Conservation (phyloP, 208 protist species). For the Porcisia deanei region DNA sequence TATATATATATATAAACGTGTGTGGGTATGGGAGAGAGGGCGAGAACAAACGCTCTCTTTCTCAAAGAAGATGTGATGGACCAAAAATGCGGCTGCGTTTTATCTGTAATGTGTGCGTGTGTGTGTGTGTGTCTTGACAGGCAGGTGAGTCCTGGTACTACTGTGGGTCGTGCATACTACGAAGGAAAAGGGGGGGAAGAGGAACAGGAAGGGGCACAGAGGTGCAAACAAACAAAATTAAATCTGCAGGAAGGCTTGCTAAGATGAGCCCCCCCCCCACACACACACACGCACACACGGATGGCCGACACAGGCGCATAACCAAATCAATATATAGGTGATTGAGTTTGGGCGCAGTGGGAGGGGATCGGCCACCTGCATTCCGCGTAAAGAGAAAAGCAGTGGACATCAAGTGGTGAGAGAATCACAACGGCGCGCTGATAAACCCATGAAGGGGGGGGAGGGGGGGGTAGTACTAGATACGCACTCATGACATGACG, state of each 20-base stretch:
- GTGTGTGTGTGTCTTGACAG: too few relatives aligned
- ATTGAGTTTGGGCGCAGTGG: background rate
- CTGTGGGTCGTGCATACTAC: too few relatives aligned
- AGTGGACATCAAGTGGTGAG: background rate
- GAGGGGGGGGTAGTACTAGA: background rate
- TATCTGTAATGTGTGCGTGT: too few relatives aligned
- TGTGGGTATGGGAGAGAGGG: too few relatives aligned
- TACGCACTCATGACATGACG: background rate
- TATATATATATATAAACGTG: too few relatives aligned
- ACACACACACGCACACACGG: too few relatives aligned
- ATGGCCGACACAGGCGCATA: background rate
- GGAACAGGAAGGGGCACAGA: too few relatives aligned
- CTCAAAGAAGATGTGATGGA: background rate
- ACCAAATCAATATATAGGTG: background rate
- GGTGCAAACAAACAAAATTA: too few relatives aligned
- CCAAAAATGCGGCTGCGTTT: background rate
- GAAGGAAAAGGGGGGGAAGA: too few relatives aligned
- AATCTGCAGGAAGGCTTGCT: too few relatives aligned
- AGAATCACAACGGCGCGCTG: background rate
- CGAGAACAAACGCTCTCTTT: background rate
- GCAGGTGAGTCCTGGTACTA: too few relatives aligned
- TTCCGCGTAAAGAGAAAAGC: background rate
- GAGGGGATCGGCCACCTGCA: background rate
- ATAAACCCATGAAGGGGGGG: background rate
- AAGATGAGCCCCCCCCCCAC: too few relatives aligned